Percentiles rank a stretch among this genome's conserved stretches.
Evolutionary conservation across 768 basidiomycete genomes (phyloP).

Genomic region (Kwoniella bestiolae): DNA sequence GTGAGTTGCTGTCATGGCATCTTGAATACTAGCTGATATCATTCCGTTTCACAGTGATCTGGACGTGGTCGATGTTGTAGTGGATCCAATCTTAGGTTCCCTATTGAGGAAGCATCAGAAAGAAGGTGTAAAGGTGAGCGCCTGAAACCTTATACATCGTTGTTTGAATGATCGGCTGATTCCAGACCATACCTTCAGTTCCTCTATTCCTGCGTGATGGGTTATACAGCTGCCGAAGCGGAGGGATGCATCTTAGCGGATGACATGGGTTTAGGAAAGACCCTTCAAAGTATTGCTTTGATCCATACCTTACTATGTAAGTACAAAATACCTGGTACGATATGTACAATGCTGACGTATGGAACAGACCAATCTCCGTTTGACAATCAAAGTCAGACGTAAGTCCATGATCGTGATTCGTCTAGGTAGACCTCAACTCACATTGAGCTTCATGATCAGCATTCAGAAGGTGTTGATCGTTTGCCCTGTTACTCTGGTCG

Average conservation of each 20-base stretch:
- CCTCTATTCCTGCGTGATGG: slow-evolving; percentile 96
- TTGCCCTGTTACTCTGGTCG: slow-evolving; percentile 85
- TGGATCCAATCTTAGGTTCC: slow-evolving; percentile 81
- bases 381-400: slow-evolving; percentile 34
- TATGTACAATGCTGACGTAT: slow-evolving; percentile 4
- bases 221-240: slow-evolving; percentile 81
- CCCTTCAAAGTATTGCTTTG: slow-evolving; percentile 81
- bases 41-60: slow-evolving; percentile 21
- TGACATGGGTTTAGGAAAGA: slow-evolving; percentile 99
- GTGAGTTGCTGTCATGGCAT: slow-evolving; percentile 2
- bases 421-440: too few species aligned
- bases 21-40: background rate
- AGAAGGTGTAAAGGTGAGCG: slow-evolving; percentile 66
- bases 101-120: slow-evolving; percentile 84
- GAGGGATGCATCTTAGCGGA: slow-evolving; percentile 96
- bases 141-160: background rate
- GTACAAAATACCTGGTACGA: background rate
- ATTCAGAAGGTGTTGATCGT: slow-evolving; percentile 87
- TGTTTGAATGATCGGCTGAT: slow-evolving; percentile 57
- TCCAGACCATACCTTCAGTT: slow-evolving; percentile 65
- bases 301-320: slow-evolving; percentile 89
- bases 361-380: slow-evolving; percentile 47
- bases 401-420: slow-evolving; percentile 13
- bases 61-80: slow-evolving; percentile 70
- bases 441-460: slow-evolving; percentile 19